Evolutionary conservation across 1,284 basidiomycete species (phyloP).

Genomic region (Anthracocystis setariae): DNA sequence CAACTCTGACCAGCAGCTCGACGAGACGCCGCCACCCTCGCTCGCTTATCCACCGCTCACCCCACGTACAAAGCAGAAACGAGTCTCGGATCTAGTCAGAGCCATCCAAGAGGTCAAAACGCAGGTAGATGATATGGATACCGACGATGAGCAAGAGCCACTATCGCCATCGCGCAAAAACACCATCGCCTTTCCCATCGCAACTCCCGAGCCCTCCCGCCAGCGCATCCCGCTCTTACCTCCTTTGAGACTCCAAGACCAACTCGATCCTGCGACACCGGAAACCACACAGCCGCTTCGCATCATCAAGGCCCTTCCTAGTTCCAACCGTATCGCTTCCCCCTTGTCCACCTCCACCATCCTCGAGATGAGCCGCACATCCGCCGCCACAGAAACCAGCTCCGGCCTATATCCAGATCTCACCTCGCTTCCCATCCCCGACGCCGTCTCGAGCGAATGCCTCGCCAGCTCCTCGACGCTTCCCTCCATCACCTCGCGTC

Average conservation of each 20-base stretch:
- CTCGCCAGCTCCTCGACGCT: slow-evolving; percentile 37
- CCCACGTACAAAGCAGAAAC: slow-evolving; percentile 31
- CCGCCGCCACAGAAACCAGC: slow-evolving; percentile 1
- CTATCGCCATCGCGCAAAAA: slow-evolving; percentile 15
- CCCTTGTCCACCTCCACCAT: slow-evolving; percentile 34
- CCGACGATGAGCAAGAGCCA: slow-evolving; percentile 27
- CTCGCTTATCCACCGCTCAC: slow-evolving; percentile 24
- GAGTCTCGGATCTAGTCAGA: slow-evolving; percentile 35
- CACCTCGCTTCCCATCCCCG: slow-evolving; percentile 15
- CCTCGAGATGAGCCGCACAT: slow-evolving; percentile 24
- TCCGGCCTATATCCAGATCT: slow-evolving; percentile 42
- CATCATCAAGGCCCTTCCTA: slow-evolving; percentile 50
- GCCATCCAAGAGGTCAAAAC: slow-evolving; percentile 45
- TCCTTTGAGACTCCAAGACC: not conserved
- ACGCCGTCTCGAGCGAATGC: slow-evolving; percentile 25
- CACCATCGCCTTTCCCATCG: slow-evolving; percentile 19
- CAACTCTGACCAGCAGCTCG: slow-evolving; percentile 10
- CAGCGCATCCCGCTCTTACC: slow-evolving; percentile 13
- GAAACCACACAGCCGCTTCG: slow-evolving; percentile 39
- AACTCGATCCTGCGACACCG: not conserved
- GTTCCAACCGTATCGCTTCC: slow-evolving; percentile 28
- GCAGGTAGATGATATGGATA: slow-evolving; percentile 21
- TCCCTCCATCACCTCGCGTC: slow-evolving; percentile 40
- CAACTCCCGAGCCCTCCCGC: slow-evolving; percentile 6
- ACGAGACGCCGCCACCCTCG: not conserved